A percentile compares a stretch with the other conserved stretches of the same genome.
These are phyloP conservation scores for Pyracantha coccinea DNA, from an alignment of 331 rosid species.

Conservation along the genomic window DNA sequence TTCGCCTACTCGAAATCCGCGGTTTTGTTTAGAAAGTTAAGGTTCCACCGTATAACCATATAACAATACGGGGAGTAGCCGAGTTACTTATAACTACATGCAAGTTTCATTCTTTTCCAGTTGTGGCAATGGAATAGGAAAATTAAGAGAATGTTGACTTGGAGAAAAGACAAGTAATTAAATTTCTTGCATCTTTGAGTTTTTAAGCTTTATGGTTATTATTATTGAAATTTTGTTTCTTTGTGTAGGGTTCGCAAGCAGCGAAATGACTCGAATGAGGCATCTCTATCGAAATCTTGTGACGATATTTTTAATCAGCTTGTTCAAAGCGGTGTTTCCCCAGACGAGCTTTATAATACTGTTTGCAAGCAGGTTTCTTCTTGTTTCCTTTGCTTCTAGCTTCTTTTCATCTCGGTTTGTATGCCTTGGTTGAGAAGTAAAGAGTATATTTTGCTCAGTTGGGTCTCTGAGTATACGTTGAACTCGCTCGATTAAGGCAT, in stretches of 20 bases:
- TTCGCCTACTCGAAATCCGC: neutral
- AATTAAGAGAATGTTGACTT: neutral
- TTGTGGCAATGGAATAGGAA: too few species aligned
- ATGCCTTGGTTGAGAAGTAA: neutral
- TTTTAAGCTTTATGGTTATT: conserved; percentile 1
- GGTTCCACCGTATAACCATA: too few species aligned
- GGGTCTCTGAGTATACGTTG: neutral
- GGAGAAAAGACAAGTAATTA: neutral
- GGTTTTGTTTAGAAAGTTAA: neutral
- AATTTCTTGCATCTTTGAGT: neutral
- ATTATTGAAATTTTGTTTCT: neutral
- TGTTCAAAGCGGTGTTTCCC: conserved; percentile 67
- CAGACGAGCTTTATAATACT: conserved; percentile 65
- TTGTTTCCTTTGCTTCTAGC: conserved; percentile 8
- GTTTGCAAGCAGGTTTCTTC: conserved; percentile 82
- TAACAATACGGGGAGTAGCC: too few species aligned
- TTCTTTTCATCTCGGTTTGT: neutral
- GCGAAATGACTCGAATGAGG: conserved; percentile 40
- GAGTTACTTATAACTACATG: too few species aligned
- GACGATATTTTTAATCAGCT: conserved; percentile 79
- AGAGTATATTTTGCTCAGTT: neutral
- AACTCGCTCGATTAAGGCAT: neutral
- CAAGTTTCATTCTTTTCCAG: too few species aligned
- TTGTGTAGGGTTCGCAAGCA: conserved; percentile 71
- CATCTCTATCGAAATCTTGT: conserved; percentile 63